A percentile compares a stretch with the other conserved stretches of the same genome.
These are phyloP conservation scores for Tulasnella sp. DNA, from an alignment of 768 basidiomycete genomes.

Conservation along the genomic window DNA sequence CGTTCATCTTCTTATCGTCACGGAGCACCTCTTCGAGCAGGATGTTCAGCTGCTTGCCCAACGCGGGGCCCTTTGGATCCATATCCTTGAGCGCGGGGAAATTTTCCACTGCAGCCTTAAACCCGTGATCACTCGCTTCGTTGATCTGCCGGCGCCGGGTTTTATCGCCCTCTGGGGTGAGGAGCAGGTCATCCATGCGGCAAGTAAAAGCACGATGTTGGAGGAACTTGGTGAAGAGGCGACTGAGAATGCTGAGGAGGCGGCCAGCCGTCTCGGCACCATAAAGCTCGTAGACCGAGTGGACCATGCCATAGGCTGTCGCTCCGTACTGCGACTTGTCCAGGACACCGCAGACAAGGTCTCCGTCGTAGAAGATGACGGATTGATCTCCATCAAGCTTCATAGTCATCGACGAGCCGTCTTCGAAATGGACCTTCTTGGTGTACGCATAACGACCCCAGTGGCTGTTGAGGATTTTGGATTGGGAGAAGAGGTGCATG, in stretches of 20 bases:
- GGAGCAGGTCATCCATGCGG: slow-evolving; percentile 94
- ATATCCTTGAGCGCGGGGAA: slow-evolving; percentile 65
- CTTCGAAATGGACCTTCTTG: slow-evolving; percentile 23
- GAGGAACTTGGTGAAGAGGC: slow-evolving; percentile 93
- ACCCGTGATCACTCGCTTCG: slow-evolving; percentile 67
- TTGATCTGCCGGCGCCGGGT: slow-evolving; percentile 64
- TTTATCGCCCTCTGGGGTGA: slow-evolving; percentile 76
- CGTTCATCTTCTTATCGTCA: slow-evolving; percentile 96
- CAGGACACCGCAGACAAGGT: slow-evolving; percentile 86
- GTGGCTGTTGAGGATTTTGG: slow-evolving; percentile 81
- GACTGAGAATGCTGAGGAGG: slow-evolving; percentile 86
- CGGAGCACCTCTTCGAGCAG: slow-evolving; percentile 89
- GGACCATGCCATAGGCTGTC: slow-evolving; percentile 91
- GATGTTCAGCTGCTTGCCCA: slow-evolving; percentile 45
- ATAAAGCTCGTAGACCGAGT: slow-evolving; percentile 94
- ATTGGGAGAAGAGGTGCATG: slow-evolving; percentile 76
- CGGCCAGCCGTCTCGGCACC: slow-evolving; percentile 84
- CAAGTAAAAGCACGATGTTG: slow-evolving; percentile 97
- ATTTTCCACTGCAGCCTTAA: slow-evolving; percentile 83
- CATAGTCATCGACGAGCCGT: slow-evolving; percentile 57
- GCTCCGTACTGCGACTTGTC: slow-evolving; percentile 99
- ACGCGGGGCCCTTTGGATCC: slow-evolving; percentile 33
- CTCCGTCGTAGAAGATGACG: slow-evolving; percentile 87
- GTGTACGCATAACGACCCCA: slow-evolving; percentile 48
- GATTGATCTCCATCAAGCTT: slow-evolving; percentile 57